phyloP scores from a whole-genome alignment of 371 early-diverging fungal species.

The Rhizopus arrhizus region DNA sequence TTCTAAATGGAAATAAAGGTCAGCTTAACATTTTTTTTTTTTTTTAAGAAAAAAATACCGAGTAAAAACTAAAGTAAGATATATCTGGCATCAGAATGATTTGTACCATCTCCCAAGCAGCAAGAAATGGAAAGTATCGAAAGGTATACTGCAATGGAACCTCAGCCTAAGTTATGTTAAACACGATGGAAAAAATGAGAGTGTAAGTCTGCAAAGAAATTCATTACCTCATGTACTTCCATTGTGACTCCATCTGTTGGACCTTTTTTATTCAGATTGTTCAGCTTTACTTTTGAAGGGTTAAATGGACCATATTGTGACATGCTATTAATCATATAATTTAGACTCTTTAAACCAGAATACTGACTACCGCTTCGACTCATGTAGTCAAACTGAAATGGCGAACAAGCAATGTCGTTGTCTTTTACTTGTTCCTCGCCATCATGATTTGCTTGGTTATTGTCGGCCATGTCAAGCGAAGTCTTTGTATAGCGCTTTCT shows the following conservation, averaged over 20 bases:
- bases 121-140: constrained; percentile 51
- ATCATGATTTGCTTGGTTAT: constrained; percentile 1
- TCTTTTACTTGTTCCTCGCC: background rate
- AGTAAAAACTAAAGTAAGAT: constrained; percentile 57
- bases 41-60: constrained; percentile 24
- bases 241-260: constrained; percentile 28
- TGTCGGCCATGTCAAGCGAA: background rate
- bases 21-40: background rate
- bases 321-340: constrained; percentile 30
- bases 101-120: constrained; percentile 62
- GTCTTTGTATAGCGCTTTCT: constrained; percentile 7
- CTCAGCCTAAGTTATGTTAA: constrained; percentile 24
- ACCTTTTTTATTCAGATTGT: constrained; percentile 20
- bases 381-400: constrained; percentile 1
- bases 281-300: constrained; percentile 13
- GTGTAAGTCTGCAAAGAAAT: background rate
- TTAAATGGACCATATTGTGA: constrained; percentile 6
- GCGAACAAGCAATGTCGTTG: background rate
- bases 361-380: constrained; percentile 4
- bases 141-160: constrained; percentile 53
- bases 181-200: too few relatives aligned
- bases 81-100: constrained; percentile 53
- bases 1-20: background rate
- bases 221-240: constrained; percentile 56
- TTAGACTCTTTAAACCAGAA: constrained; percentile 33